Evolutionary conservation across 148 eudicot species (phyloP).

Genomic region (Drosera capensis): DNA sequence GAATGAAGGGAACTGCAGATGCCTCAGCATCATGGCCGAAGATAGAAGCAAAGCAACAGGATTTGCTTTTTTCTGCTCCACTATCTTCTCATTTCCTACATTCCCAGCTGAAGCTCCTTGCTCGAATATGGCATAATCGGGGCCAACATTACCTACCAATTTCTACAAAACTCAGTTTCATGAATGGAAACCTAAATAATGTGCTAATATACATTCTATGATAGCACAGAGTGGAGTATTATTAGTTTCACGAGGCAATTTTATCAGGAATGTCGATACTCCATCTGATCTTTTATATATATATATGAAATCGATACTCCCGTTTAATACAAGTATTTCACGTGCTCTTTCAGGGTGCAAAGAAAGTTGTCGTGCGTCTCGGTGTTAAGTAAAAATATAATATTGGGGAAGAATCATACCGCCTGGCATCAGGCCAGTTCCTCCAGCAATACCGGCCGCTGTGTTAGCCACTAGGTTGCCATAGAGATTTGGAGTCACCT

Average conservation of each 20-base stretch:
- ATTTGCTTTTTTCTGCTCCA: conserved; percentile 60
- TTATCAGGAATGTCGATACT: too few species aligned
- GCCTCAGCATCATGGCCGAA: conserved; percentile 81
- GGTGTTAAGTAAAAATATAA: neutral
- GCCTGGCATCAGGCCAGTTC: conserved; percentile 85
- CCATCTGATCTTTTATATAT: too few species aligned
- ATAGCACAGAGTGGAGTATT: too few species aligned
- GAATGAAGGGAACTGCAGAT: conserved; percentile 63
- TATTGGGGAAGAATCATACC: conserved; percentile 20
- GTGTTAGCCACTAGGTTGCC: conserved; percentile 77
- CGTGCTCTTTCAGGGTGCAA: too few species aligned
- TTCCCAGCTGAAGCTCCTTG: conserved; percentile 95
- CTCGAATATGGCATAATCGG: conserved; percentile 71
- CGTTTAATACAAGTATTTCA: too few species aligned
- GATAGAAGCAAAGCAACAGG: conserved; percentile 73
- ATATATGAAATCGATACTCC: too few species aligned
- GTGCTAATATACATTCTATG: too few species aligned
- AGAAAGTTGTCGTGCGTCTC: too few species aligned
- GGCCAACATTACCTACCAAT: conserved; percentile 60
- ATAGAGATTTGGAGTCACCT: conserved; percentile 86
- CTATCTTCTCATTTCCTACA: conserved; percentile 52
- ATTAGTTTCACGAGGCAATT: too few species aligned
- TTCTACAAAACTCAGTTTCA: neutral
- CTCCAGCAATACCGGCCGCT: conserved; percentile 84
- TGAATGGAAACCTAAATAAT: neutral